Evolutionary conservation across 1,284 basidiomycete genomes (phyloP).

Genomic region (Gymnopus androsaceus): DNA sequence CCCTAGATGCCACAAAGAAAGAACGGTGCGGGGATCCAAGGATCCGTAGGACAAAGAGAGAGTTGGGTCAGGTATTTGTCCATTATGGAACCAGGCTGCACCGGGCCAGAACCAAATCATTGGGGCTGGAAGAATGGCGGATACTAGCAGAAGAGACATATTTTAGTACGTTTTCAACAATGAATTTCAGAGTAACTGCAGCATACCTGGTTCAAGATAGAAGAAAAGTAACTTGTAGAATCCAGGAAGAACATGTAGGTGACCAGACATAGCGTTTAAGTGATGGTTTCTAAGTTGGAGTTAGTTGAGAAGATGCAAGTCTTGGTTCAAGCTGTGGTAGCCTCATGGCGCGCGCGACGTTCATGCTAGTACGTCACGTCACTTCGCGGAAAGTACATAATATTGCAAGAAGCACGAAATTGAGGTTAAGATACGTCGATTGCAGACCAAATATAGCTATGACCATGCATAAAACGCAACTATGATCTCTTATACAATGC

Average conservation of each 20-base stretch:
- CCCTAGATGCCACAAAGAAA: conserved; percentile 72
- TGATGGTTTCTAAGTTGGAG: no score
- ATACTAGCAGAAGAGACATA: conserved; percentile 42
- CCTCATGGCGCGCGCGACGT: no score
- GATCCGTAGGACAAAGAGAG: conserved; percentile 28
- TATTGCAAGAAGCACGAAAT: no score
- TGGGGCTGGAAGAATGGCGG: conserved; percentile 59
- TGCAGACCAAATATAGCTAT: no score
- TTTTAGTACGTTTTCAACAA: no score
- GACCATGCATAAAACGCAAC: no score
- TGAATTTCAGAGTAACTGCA: conserved; percentile 1
- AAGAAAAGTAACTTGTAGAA: conserved; percentile 70
- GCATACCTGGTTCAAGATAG: conserved; percentile 66
- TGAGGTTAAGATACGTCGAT: no score
- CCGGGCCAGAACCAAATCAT: conserved; percentile 67
- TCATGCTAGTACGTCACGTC: no score
- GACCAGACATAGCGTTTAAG: background rate
- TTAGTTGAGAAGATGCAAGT: no score
- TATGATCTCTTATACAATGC: no score
- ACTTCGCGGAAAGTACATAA: no score
- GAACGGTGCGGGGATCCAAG: conserved; percentile 56
- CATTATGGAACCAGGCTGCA: conserved; percentile 69
- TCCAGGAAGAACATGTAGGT: conserved; percentile 52
- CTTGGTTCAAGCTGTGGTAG: no score
- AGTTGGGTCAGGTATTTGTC: conserved; percentile 57